phyloP scores from a whole-genome alignment of 352 stramenopile genomes.

The Globisporangium viniferum region DNA sequence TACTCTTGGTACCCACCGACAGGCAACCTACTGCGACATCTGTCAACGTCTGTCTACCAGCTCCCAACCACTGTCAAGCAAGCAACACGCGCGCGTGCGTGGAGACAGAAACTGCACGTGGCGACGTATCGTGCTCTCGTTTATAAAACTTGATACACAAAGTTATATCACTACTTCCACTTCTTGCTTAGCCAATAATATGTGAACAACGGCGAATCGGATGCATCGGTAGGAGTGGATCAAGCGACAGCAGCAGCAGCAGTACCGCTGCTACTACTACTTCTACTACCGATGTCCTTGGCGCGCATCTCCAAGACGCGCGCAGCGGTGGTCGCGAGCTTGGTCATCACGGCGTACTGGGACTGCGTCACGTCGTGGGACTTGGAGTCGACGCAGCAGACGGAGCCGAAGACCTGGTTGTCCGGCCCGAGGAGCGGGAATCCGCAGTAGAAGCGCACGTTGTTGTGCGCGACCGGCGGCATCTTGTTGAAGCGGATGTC shows the following conservation, averaged over 20 bases:
- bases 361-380: slow-evolving; percentile 34
- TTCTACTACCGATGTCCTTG: background rate
- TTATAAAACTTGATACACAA: background rate
- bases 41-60: background rate
- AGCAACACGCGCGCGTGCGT: background rate
- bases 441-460: slow-evolving; percentile 53
- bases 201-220: too few relatives aligned
- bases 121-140: background rate
- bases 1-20: background rate
- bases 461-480: slow-evolving; percentile 25
- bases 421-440: slow-evolving; percentile 37
- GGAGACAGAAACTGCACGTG: background rate
- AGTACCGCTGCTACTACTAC: background rate
- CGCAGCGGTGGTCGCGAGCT: slow-evolving; percentile 33
- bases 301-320: slow-evolving; percentile 31
- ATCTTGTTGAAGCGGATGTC: slow-evolving; percentile 51
- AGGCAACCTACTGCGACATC: background rate
- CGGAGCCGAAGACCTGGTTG: slow-evolving; percentile 36
- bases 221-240: background rate
- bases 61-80: background rate
- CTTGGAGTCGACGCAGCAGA: slow-evolving; percentile 46
- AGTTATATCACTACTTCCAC: background rate
- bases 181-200: background rate
- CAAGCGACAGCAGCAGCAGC: background rate
- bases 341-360: slow-evolving; percentile 38